Evolutionary conservation across 2,329 filamentous ascomycete genomes (phyloP).

Genomic region (Pseudohalonectria lignicola): DNA sequence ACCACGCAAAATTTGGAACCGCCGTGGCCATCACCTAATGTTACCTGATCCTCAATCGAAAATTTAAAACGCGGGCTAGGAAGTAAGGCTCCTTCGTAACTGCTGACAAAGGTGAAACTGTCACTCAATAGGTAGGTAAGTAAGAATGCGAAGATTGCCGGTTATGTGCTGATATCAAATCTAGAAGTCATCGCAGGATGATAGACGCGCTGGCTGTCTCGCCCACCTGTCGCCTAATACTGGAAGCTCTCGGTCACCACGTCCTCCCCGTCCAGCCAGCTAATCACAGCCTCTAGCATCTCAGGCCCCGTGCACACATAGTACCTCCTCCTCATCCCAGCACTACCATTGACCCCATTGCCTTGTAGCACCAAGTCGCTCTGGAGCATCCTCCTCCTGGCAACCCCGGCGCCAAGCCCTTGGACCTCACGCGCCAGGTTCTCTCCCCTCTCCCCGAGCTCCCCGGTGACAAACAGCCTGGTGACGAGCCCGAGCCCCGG

Average conservation of each 20-base stretch:
- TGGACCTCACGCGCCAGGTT: conserved; percentile 21
- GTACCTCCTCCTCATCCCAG: conserved; percentile 35
- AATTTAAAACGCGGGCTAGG: too few relatives aligned
- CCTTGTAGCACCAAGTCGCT: conserved; percentile 24
- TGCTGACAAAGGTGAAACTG: too few relatives aligned
- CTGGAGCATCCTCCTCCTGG: conserved; percentile 30
- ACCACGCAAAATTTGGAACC: too few relatives aligned
- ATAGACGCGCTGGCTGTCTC: too few relatives aligned
- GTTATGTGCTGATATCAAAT: too few relatives aligned
- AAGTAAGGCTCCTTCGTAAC: too few relatives aligned
- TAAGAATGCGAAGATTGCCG: too few relatives aligned
- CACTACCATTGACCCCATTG: conserved; percentile 18
- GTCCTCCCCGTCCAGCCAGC: conserved; percentile 43
- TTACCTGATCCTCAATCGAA: too few relatives aligned
- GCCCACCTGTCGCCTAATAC: too few relatives aligned
- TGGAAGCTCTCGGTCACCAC: conserved; percentile 50
- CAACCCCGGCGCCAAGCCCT: conserved; percentile 21
- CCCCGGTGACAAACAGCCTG: conserved; percentile 53
- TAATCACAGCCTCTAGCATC: conserved; percentile 27
- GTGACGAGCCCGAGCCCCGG: conserved; percentile 39
- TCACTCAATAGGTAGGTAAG: too few relatives aligned
- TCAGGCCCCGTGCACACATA: conserved; percentile 35
- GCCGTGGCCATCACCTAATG: too few relatives aligned
- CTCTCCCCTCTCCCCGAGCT: conserved; percentile 19
- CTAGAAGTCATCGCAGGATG: too few relatives aligned